Percentiles rank a stretch among this genome's conserved stretches.
Evolutionary conservation across 2,329 filamentous ascomycete species (phyloP).

Genomic region (Juglanconis juglandina): DNA sequence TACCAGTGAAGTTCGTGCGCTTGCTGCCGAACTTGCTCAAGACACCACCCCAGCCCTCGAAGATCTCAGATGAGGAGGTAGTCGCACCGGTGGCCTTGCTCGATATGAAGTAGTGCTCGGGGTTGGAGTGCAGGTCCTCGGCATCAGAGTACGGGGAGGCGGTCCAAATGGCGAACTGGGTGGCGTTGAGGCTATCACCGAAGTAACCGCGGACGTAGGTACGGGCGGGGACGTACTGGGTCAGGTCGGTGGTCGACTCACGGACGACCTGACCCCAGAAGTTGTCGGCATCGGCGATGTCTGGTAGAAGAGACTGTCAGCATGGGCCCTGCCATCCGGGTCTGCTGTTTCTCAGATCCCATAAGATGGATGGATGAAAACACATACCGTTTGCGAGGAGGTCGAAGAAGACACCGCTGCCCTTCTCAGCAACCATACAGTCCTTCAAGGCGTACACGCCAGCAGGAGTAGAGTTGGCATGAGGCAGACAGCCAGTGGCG

Average conservation of each 20-base stretch:
- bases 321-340: no score
- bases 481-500: not conserved
- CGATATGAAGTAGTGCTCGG: not conserved
- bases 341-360: no score
- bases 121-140: slow-evolving; percentile 1
- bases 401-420: slow-evolving; percentile 2
- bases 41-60: slow-evolving; percentile 18
- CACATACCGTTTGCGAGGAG: slow-evolving; percentile 22
- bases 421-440: not conserved
- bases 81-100: not conserved
- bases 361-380: no score
- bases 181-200: not conserved
- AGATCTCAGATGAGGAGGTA: slow-evolving; percentile 23
- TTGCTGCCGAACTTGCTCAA: not conserved
- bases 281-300: slow-evolving; percentile 28
- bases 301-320: no score
- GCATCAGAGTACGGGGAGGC: not conserved
- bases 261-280: slow-evolving; percentile 25
- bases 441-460: slow-evolving; percentile 2
- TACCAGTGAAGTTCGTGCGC: slow-evolving; percentile 20
- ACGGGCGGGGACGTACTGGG: not conserved
- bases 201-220: slow-evolving; percentile 2
- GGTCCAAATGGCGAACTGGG: slow-evolving; percentile 1
- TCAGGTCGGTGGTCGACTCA: slow-evolving; percentile 7
- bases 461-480: not conserved